phyloP scores from a whole-genome alignment of 148 eudicot species.

The Mesembryanthemum crystallinum region DNA sequence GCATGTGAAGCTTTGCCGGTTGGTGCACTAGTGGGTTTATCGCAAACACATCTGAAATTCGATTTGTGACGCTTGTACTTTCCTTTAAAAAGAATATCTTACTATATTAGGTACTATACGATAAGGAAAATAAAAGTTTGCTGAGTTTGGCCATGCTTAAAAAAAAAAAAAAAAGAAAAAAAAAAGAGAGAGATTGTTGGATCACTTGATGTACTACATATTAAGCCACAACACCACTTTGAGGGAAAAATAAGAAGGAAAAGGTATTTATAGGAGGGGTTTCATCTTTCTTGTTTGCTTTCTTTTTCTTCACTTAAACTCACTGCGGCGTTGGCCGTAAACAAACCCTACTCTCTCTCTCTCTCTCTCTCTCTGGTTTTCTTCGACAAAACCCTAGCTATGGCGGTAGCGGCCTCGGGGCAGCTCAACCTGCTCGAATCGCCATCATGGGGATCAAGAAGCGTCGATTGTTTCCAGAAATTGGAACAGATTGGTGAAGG shows the following conservation, averaged over 20 bases:
- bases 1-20: too few species aligned
- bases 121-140: too few species aligned
- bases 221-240: not conserved
- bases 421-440: slow-evolving; percentile 63
- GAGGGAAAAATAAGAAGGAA: not conserved
- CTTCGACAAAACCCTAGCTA: slow-evolving; percentile 22
- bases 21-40: too few species aligned
- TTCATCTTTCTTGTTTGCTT: not conserved
- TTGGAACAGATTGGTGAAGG: slow-evolving; percentile 91
- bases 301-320: not conserved
- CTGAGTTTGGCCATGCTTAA: too few species aligned
- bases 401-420: slow-evolving; percentile 68
- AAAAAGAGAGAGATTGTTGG: too few species aligned
- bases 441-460: slow-evolving; percentile 77
- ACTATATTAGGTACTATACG: too few species aligned
- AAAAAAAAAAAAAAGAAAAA: too few species aligned
- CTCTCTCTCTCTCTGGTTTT: slow-evolving; percentile 5
- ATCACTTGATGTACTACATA: too few species aligned
- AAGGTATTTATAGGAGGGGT: slow-evolving; percentile 14
- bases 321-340: not conserved
- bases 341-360: slow-evolving; percentile 14
- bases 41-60: too few species aligned
- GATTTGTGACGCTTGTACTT: too few species aligned
- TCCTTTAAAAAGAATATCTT: too few species aligned
- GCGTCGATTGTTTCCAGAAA: slow-evolving; percentile 84